Evolutionary conservation across 257 asterid species (phyloP).

Genomic region (Nicotiana noctiflora): DNA sequence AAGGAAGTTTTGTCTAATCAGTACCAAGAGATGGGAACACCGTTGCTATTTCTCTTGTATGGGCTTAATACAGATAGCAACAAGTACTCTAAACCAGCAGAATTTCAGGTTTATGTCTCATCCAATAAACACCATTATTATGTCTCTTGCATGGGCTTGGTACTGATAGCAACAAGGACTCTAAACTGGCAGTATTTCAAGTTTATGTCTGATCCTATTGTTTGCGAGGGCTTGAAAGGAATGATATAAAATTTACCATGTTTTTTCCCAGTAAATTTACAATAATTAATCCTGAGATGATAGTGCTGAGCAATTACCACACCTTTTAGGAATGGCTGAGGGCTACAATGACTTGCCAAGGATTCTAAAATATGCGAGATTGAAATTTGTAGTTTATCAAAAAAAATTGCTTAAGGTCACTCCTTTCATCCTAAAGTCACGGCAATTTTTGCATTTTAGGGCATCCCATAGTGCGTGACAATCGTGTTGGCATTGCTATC

Average conservation of each 20-base stretch:
- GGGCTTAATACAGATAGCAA: slow-evolving; percentile 90
- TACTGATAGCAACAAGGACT: neutral
- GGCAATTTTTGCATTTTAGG: neutral
- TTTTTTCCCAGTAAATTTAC: neutral
- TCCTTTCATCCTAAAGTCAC: neutral
- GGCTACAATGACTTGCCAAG: neutral
- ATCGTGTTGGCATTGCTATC: neutral
- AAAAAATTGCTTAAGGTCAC: neutral
- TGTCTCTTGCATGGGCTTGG: slow-evolving; percentile 71
- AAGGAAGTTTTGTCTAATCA: slow-evolving; percentile 46
- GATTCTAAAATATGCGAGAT: neutral
- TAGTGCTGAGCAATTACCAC: neutral
- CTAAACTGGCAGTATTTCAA: too few species aligned
- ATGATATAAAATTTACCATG: neutral
- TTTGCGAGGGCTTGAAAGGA: neutral
- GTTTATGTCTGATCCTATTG: slow-evolving; percentile 7
- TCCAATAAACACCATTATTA: slow-evolving; percentile 53
- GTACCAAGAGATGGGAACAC: slow-evolving; percentile 59
- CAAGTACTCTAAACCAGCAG: slow-evolving; percentile 79
- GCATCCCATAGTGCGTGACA: neutral
- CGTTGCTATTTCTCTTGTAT: slow-evolving; percentile 75
- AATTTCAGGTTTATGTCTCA: slow-evolving; percentile 55
- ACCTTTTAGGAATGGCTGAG: neutral
- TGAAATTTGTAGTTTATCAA: neutral
- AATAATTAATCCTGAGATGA: neutral